These are phyloP conservation scores for Globisporangium irregulare DNA, from an alignment of 352 stramenopile genomes.

Conservation along the genomic window DNA sequence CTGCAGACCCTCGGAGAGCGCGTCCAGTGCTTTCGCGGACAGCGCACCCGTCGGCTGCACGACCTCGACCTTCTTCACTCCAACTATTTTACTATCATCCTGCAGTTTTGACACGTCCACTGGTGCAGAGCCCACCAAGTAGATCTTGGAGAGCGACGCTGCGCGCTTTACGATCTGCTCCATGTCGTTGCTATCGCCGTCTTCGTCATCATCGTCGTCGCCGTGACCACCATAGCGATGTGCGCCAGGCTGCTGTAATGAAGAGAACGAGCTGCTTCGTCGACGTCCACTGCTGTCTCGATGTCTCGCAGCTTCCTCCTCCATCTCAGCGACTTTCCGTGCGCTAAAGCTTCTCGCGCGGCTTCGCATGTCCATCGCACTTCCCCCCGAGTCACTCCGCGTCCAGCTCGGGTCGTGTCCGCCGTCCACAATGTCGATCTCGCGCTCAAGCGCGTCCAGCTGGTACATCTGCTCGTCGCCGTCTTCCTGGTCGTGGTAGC, in stretches of 20 bases:
- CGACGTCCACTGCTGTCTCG: constrained; percentile 25
- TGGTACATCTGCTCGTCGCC: constrained; percentile 11
- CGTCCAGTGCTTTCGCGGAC: constrained; percentile 74
- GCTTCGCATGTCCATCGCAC: constrained; percentile 19
- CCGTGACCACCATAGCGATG: constrained; percentile 12
- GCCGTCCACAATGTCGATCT: constrained; percentile 30
- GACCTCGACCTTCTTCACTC: constrained; percentile 73
- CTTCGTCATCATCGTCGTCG: constrained; percentile 10
- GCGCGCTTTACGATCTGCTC: constrained; percentile 63
- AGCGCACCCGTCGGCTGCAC: constrained; percentile 70
- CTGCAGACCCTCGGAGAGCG: constrained; percentile 72
- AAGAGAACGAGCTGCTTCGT: constrained; percentile 73
- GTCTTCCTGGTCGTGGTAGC: constrained; percentile 15
- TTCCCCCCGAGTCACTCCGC: constrained; percentile 20
- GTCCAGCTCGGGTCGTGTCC: constrained; percentile 35
- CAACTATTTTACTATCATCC: constrained; percentile 72
- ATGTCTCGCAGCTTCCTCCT: constrained; percentile 20
- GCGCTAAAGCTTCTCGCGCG: constrained; percentile 56
- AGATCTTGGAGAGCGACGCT: constrained; percentile 80
- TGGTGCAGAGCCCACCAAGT: constrained; percentile 73
- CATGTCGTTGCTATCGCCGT: constrained; percentile 28
- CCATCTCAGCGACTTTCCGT: constrained; percentile 29
- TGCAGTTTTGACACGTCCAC: constrained; percentile 81
- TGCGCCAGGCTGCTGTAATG: constrained; percentile 16
- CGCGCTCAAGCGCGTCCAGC: constrained; percentile 21